phyloP scores from a whole-genome alignment of 495 filamentous ascomycete genomes.

The Lentithecium fluviatile region DNA sequence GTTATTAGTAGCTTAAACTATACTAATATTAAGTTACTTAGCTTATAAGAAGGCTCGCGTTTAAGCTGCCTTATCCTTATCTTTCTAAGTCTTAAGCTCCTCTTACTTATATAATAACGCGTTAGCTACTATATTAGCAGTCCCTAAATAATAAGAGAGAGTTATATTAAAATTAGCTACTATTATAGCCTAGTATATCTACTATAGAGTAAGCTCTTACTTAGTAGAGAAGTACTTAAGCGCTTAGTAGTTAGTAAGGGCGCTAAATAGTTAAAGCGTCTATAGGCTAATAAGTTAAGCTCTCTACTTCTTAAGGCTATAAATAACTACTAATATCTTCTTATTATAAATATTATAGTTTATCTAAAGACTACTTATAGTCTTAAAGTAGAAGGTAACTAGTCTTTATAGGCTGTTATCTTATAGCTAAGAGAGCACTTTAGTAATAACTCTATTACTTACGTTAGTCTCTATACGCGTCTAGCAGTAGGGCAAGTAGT shows the following conservation, averaged over 20 bases:
- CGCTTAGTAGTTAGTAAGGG: constrained; percentile 42
- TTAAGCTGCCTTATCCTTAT: background rate
- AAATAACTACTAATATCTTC: constrained; percentile 45
- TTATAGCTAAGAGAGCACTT: constrained; percentile 35
- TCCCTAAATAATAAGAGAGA: constrained; percentile 30
- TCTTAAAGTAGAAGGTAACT: constrained; percentile 39
- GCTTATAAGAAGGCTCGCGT: background rate
- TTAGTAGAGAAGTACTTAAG: constrained; percentile 39
- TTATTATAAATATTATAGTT: constrained; percentile 44
- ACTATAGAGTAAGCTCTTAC: constrained; percentile 23
- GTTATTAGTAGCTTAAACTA: too few species aligned
- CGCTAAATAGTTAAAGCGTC: constrained; percentile 26
- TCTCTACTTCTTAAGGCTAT: constrained; percentile 39
- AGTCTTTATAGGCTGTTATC: constrained; percentile 30
- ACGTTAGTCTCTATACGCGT: constrained; percentile 27
- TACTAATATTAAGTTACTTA: too few species aligned
- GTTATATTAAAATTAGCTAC: constrained; percentile 32
- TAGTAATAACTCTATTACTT: constrained; percentile 20
- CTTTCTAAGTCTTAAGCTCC: constrained; percentile 8
- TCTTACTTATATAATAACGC: constrained; percentile 22
- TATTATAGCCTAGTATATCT: constrained; percentile 33
- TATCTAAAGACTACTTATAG: constrained; percentile 15
- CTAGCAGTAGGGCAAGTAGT: constrained; percentile 33
- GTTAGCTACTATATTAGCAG: constrained; percentile 24
- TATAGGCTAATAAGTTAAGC: constrained; percentile 28